Base-by-base conservation (phyloP, 2,329 filamentous ascomycete species). In the Pestalotiopsis sp. region DNA sequence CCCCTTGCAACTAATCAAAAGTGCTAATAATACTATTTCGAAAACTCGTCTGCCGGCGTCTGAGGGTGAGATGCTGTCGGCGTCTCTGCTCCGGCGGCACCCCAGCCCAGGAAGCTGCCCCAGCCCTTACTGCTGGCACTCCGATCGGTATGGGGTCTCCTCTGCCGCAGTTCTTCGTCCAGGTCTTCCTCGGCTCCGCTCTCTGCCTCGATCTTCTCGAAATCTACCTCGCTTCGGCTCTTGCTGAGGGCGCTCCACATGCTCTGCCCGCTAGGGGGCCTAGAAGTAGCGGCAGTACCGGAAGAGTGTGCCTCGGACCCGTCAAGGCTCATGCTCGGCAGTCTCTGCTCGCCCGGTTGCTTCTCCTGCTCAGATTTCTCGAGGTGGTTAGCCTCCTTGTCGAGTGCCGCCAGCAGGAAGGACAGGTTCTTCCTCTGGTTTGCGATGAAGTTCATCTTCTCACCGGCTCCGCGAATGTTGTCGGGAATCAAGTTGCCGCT, bases 201-300 rank as follows among this genome's bases (percentile, higher is more conserved):
- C 76, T 95, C 92, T 41, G 91, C 90, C 71, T 96, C 92, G 73
- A 97, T 93, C 78, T 93, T 93, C 76, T 97, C 94, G 76, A 98
- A 98, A 74, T 97, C 95, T 23, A 88, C 89, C 77, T 97, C 94
- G 78, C 93, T 97, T 71, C 90, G 90, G 76, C 93, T 95, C 82
- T 95, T 95, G 74, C 89, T 91, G 74, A 97, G 81, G 3, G 84
- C 89, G 70, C 86, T 87, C 74, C 80, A 80, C 64, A 79, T 79
- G 72, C 84, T 85, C 61, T 84, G 79, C n/a, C 85, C 83, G 70
- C 83, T 83, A 69, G 83, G 78, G 38, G 81, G 83, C 65, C 85
- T 81, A 70, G 84, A 80, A 3, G 79, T 75, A n/a, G 75, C 73
- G 14, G 36, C 63, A 70, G 84, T 79, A 3, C 78, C 75, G 23